phyloP scores from a whole-genome alignment of 2,329 filamentous ascomycete species.

The Aspergillus sp. region DNA sequence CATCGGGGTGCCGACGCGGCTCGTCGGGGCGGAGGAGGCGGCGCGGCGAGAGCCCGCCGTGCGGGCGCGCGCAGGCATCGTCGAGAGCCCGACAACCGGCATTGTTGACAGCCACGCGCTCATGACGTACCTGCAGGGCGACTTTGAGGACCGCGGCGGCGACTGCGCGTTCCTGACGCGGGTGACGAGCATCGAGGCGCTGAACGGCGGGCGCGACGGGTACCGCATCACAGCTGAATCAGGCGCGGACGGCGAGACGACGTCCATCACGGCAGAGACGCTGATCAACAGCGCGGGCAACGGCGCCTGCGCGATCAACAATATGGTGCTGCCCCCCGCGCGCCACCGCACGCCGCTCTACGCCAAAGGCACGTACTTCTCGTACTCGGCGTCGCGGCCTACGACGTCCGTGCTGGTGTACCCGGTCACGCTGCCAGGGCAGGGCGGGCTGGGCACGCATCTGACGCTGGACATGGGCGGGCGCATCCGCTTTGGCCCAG shows the following conservation, averaged over 20 bases:
- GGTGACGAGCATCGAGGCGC: slow-evolving; percentile 60
- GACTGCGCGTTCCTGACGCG: slow-evolving; percentile 66
- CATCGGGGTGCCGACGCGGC: slow-evolving; percentile 68
- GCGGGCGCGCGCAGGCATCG: slow-evolving; percentile 65
- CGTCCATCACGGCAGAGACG: slow-evolving; percentile 67
- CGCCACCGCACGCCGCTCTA: slow-evolving; percentile 66
- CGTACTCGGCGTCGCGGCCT: slow-evolving; percentile 66
- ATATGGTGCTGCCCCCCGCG: slow-evolving; percentile 64
- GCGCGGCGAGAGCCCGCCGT: slow-evolving; percentile 52
- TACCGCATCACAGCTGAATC: slow-evolving; percentile 65
- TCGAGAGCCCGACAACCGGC: slow-evolving; percentile 83
- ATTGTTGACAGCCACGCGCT: slow-evolving; percentile 85
- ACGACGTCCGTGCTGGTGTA: slow-evolving; percentile 75
- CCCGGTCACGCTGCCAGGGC: slow-evolving; percentile 77
- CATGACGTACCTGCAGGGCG: slow-evolving; percentile 76
- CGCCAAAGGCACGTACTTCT: slow-evolving; percentile 95
- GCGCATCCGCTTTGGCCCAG: slow-evolving; percentile 84
- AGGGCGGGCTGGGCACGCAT: slow-evolving; percentile 89
- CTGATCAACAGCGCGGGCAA: slow-evolving; percentile 86
- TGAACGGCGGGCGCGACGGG: slow-evolving; percentile 54
- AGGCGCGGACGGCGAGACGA: slow-evolving; percentile 33
- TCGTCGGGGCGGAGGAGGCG: slow-evolving; percentile 64
- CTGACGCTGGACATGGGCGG: slow-evolving; percentile 86
- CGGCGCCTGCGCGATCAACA: slow-evolving; percentile 71
- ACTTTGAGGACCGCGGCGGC: slow-evolving; percentile 74